These are phyloP conservation scores for sunflower (Helianthus annuus) DNA, from an alignment of 129 eudicot genomes.

Conservation along the genomic window HanXRQr2.0-SUNRISE NC_035434.2:27754785-27755284, in stretches of 20 bases:
- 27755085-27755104: too few relatives aligned
- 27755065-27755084: too few relatives aligned
- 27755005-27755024: background rate
- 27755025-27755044: background rate
- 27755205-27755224: too few relatives aligned
- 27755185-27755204: too few relatives aligned
- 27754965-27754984: background rate
- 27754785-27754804: constrained; percentile 95
- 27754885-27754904: background rate
- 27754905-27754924: background rate
- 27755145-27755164: too few relatives aligned
- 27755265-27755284: constrained; percentile 92
- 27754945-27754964: constrained; percentile 5
- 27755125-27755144: too few relatives aligned
- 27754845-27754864: constrained; percentile 86
- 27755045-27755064: background rate
- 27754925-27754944: background rate
- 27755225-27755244: background rate
- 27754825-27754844: constrained; percentile 82
- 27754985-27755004: background rate
- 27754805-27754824: constrained; percentile 90
- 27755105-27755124: too few relatives aligned
- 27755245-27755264: constrained; percentile 58
- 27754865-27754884: constrained; percentile 46
- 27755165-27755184: too few relatives aligned